These are phyloP conservation scores for Leishmania aethiopica DNA, from an alignment of 208 protist genomes.

Conservation along the genomic window DNA sequence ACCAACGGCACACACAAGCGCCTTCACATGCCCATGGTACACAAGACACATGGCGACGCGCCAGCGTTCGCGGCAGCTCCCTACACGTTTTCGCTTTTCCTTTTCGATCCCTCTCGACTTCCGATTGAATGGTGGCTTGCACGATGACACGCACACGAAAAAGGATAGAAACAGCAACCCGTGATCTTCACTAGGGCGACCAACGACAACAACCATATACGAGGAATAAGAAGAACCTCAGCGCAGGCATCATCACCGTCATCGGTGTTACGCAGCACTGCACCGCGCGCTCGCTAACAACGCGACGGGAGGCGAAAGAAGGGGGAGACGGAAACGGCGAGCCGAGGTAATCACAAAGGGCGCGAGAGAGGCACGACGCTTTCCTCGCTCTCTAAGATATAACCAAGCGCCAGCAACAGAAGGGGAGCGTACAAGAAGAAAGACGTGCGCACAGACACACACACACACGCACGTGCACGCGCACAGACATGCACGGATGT, in stretches of 20 bases:
- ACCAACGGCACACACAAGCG: neutral
- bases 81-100: neutral
- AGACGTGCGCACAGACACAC: slow-evolving; percentile 19
- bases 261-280: neutral
- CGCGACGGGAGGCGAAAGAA: neutral
- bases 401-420: neutral
- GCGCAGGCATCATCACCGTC: neutral
- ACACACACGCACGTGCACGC: slow-evolving; percentile 20
- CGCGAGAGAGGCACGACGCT: no score
- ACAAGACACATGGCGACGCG: neutral
- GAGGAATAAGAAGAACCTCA: neutral
- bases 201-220: neutral
- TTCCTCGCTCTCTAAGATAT: neutral
- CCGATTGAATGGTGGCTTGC: neutral
- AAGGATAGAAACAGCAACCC: neutral
- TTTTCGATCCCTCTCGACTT: neutral
- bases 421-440: neutral
- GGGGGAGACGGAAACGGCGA: neutral
- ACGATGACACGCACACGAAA: neutral
- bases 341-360: neutral
- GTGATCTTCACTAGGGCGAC: neutral
- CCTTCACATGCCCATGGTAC: neutral
- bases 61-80: neutral
- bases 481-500: slow-evolving; percentile 2
- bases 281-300: neutral